Base-by-base conservation (phyloP, 257 asterid species). In the Capsicum pubescens region DNA sequence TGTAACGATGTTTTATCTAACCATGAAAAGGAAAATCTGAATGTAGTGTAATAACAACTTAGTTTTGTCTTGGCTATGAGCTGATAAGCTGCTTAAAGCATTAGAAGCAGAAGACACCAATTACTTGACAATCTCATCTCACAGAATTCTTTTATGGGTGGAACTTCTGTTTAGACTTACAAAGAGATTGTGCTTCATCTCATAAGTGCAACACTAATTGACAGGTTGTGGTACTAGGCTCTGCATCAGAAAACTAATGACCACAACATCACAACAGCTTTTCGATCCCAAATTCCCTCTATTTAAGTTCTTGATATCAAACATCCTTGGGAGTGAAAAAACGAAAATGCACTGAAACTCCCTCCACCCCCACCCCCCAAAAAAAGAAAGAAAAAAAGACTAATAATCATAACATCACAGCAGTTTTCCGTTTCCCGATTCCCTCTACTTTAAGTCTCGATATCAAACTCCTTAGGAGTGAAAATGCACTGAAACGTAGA, bases 351-450 rank as follows among this genome's bases (percentile, higher is more conserved):
- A 80, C n/a, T 36, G 16, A 36, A n/a, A 64, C 54, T 26, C 32
- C 32, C 32, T 26, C 32, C 32, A 26, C 32, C 32, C 32, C 32
- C 32, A 26, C 2, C 32, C 32, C 32, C 32, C 32, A 1, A 26
- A 26, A 26, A 26, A 16, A n/a, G 21, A 61, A 13, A 26, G 5
- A 11, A 9, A 17, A 48, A 70, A 70, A 44, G 42, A 39, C 79
- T 71, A 71, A 71, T 46, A 46, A 71, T 17, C 56, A 48, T 26
- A 72, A 46, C 59, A 72, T 72, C 44, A 39, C 80, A 56, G 36
- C 46, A 17, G 46, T 11, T 44, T 35, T 56, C 39, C 55, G 39
- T 57, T 11, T 79, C 21, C 82, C 66, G 39, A 80, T 42, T 80
- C 17, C 36, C 44, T 64, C 71, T 63, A 7, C 48, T 1, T 1